Conservation (phyloP, 1,139 yeast species). For the Geotrichum reessii region DNA sequence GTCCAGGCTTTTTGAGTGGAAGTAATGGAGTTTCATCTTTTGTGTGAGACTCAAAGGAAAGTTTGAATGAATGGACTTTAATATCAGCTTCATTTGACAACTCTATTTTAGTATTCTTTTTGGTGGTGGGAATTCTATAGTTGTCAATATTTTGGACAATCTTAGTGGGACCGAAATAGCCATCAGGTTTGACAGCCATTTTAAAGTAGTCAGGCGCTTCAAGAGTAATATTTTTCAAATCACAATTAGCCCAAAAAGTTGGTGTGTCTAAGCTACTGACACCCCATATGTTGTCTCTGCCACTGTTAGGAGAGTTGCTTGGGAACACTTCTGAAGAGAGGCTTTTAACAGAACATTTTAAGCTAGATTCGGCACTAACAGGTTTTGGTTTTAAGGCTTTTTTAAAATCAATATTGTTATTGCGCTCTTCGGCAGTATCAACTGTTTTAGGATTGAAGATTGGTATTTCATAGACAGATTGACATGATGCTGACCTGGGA, state of each 20-base stretch:
- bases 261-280: not conserved
- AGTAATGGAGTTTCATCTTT: not conserved
- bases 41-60: not conserved
- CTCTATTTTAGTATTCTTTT: not conserved
- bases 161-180: not conserved
- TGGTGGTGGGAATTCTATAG: not conserved
- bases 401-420: not conserved
- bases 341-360: not conserved
- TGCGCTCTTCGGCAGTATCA: not conserved
- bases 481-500: not conserved
- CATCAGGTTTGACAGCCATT: not conserved
- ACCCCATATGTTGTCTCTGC: not conserved
- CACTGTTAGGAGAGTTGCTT: not conserved
- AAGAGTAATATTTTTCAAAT: not conserved
- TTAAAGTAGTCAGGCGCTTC: not conserved
- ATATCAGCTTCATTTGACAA: not conserved
- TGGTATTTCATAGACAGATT: not conserved
- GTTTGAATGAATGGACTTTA: not conserved
- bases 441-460: not conserved
- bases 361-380: not conserved
- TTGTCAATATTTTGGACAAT: not conserved
- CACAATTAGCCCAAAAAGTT: not conserved
- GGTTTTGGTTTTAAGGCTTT: not conserved
- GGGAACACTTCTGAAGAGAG: not conserved
- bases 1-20: constrained; percentile 4